Conservation (phyloP, 352 stramenopile species). For the Pythium coloratum region DNA sequence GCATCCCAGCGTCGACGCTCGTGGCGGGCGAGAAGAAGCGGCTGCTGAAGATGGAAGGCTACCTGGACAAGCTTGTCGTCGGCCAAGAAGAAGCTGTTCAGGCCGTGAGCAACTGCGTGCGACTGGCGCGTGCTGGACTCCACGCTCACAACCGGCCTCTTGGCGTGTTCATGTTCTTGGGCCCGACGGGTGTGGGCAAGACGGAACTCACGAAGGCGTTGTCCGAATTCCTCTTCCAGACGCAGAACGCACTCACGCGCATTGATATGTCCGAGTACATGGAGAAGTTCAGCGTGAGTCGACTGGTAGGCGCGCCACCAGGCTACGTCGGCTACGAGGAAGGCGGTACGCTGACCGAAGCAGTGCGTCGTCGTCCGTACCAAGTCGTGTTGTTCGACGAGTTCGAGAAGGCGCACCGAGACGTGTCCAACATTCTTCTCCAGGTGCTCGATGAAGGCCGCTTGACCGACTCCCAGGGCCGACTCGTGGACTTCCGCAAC, state of each 20-base stretch:
- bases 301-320: slow-evolving; percentile 93
- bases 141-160: slow-evolving; percentile 86
- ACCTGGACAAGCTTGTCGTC: slow-evolving; percentile 91
- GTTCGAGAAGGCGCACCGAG: slow-evolving; percentile 97
- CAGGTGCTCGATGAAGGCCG: slow-evolving; percentile 98
- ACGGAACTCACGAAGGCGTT: slow-evolving; percentile 95
- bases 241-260: slow-evolving; percentile 94
- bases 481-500: slow-evolving; percentile 97
- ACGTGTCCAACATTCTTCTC: slow-evolving; percentile 96
- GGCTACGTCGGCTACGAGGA: slow-evolving; percentile 96
- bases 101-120: slow-evolving; percentile 90
- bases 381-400: slow-evolving; percentile 97
- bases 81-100: slow-evolving; percentile 93
- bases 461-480: slow-evolving; percentile 95
- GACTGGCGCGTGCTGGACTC: slow-evolving; percentile 92
- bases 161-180: slow-evolving; percentile 96
- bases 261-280: slow-evolving; percentile 99
- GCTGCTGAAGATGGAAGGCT: slow-evolving; percentile 79
- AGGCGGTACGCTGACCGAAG: slow-evolving; percentile 95
- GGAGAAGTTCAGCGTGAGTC: slow-evolving; percentile 93
- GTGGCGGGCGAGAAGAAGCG: slow-evolving; percentile 77
- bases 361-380: slow-evolving; percentile 95
- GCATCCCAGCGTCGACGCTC: slow-evolving; percentile 87
- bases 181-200: slow-evolving; percentile 95
- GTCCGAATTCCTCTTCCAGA: slow-evolving; percentile 94